Base-by-base conservation (phyloP, 345 rosid genomes). In the Euphorbia pulcherrima region DNA sequence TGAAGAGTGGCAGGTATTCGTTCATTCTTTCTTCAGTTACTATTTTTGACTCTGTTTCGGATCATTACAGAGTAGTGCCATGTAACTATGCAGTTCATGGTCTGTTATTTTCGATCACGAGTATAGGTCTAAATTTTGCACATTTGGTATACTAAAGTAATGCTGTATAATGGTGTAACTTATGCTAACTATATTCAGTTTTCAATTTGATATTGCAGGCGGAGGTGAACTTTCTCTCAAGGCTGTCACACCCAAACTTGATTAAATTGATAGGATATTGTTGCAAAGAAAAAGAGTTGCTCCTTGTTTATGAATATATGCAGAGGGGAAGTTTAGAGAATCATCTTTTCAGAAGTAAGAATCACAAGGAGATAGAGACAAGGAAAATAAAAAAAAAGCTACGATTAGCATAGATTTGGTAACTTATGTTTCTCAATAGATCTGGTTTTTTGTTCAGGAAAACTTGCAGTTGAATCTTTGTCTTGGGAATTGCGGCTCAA, bases 301-400 rank as follows among this genome's bases (percentile, higher is more conserved):
- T 87, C 3, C 87, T 92, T 44, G 96, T 93, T 56, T 93, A 87
- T 21, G 97, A 90, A 77, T 93, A 83, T 73, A 71, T 90, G 92
- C 85, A 83, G 8, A 90, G 74, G 70, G 97, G 97, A 72, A 86
- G 90, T 76, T 79, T 93, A 63, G 96, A 90, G 58, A 87, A 75
- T 67, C 98, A 93, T 77, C 87, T 93, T 41, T 41, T 41, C 14
- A 44, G 5, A 44, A 11, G 16, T 44, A 11, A 44, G 16, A 2
- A 44, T 7, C 16, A 7, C 12, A 41, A 41, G 47, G 16, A 44
- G 16, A 41, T 8, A 41, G 11, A 2, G 47, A 6, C 7, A 41
- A 41, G 12, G 14, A 41, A 41, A 41, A 2, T 41, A 41, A 41
- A 6, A 41, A 41, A 41, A 12, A 41, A 14, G 4, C 37, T 33